Conservation (phyloP, 306 rosid species). For the Crotalaria pallida region DNA sequence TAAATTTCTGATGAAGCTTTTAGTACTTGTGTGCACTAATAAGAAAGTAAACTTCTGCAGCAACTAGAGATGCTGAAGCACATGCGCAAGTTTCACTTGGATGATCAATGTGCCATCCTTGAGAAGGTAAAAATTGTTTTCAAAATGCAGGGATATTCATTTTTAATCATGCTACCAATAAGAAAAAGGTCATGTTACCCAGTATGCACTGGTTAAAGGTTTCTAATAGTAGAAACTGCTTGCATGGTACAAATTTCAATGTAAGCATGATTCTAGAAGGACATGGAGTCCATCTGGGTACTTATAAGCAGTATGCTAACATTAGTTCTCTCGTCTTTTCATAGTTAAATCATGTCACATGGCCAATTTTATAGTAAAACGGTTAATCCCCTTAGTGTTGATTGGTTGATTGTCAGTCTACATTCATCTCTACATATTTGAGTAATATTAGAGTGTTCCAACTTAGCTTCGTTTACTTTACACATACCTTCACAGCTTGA, state of each 20-base stretch:
- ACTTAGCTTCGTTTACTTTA: neutral
- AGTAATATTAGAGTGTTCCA: neutral
- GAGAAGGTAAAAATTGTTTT: slow-evolving; percentile 51
- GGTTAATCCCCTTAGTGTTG: neutral
- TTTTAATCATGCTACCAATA: neutral
- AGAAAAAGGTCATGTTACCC: neutral
- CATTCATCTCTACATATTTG: neutral
- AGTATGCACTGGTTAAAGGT: too few relatives aligned
- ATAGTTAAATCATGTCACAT: neutral
- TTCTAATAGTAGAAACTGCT: too few relatives aligned
- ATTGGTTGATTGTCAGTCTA: neutral
- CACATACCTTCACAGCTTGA: neutral
- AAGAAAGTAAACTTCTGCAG: slow-evolving; percentile 29
- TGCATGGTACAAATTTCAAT: neutral
- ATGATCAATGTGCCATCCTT: slow-evolving; percentile 75
- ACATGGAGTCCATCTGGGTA: neutral
- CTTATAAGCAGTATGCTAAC: neutral
- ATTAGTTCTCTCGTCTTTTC: neutral
- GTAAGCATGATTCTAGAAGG: neutral
- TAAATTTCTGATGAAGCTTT: neutral
- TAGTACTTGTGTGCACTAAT: slow-evolving; percentile 9
- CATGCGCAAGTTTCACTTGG: slow-evolving; percentile 65
- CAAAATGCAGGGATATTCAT: neutral
- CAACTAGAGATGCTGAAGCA: slow-evolving; percentile 82
- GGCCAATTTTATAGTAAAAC: neutral